These are phyloP conservation scores for Verticillium zaregamsianum DNA, from an alignment of 2,329 filamentous ascomycete species.

Conservation along the genomic window DNA sequence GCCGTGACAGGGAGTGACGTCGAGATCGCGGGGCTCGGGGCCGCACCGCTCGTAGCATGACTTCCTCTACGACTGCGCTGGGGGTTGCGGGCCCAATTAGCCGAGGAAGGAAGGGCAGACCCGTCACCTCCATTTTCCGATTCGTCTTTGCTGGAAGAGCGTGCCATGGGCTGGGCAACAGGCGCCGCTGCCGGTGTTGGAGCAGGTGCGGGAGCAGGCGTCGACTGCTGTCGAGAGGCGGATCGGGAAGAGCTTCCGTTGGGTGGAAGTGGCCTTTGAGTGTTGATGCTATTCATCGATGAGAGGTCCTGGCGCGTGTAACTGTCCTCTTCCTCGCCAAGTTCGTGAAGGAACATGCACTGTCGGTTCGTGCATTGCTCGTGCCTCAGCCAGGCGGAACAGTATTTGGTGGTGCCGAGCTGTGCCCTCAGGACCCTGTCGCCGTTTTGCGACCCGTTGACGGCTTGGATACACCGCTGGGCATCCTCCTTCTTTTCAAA, in stretches of 20 bases:
- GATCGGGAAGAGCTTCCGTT: constrained; percentile 49
- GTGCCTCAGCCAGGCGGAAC: constrained; percentile 91
- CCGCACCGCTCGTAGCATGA: constrained; percentile 74
- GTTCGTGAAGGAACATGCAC: constrained; percentile 97
- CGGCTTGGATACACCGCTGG: constrained; percentile 81
- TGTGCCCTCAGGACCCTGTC: constrained; percentile 78
- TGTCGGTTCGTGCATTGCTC: constrained; percentile 93
- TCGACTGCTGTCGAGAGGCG: constrained; percentile 46
- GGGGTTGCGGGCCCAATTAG: constrained; percentile 81
- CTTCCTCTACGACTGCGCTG: constrained; percentile 68
- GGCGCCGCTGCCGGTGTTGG: constrained; percentile 3
- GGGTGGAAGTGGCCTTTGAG: constrained; percentile 61
- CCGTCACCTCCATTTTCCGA: constrained; percentile 70
- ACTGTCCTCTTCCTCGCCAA: constrained; percentile 96
- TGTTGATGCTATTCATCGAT: constrained; percentile 86
- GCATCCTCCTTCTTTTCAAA: constrained; percentile 92
- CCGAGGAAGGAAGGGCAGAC: constrained; percentile 87
- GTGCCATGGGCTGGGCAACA: constrained; percentile 60
- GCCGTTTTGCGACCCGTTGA: constrained; percentile 88
- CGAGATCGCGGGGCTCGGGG: constrained; percentile 76
- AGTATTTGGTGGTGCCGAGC: constrained; percentile 94
- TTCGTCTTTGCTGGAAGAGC: constrained; percentile 74
- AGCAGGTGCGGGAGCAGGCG: constrained; percentile 28
- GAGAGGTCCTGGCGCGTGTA: constrained; percentile 93
- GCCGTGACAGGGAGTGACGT: constrained; percentile 49